Conservation (phyloP, 345 rosid genomes). For the Eucalyptus curtisii region DNA sequence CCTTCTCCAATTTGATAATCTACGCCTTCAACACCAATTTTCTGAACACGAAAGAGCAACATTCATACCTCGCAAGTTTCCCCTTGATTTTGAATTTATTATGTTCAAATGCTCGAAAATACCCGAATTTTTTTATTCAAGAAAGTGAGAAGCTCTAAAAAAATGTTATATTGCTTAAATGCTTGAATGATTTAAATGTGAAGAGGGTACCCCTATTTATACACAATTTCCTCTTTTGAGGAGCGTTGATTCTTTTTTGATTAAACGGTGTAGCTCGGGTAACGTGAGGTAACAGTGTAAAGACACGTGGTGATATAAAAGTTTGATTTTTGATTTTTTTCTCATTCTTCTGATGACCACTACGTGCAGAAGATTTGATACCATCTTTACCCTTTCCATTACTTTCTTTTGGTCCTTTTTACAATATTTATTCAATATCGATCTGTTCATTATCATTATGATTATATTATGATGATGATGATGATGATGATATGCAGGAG, state of each 20-base stretch:
- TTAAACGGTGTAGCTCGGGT: background rate
- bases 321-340: background rate
- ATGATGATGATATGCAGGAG: too few species aligned
- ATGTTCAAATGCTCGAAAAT: too few species aligned
- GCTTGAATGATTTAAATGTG: background rate
- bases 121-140: fast-evolving
- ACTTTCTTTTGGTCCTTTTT: background rate
- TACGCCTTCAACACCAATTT: background rate
- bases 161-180: too few species aligned
- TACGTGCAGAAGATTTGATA: background rate
- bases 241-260: too few species aligned
- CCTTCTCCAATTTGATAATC: background rate
- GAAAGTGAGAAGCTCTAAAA: too few species aligned
- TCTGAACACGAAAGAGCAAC: fast-evolving
- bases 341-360: too few species aligned
- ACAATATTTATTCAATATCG: background rate
- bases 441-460: background rate
- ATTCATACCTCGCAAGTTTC: fast-evolving
- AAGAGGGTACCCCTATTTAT: background rate
- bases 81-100: background rate
- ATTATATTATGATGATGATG: too few species aligned
- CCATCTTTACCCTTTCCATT: background rate
- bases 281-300: fast-evolving
- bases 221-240: fast-evolving
- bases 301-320: background rate